phyloP scores from a whole-genome alignment of 768 basidiomycete species.

The Crepidotus variabilis region DNA sequence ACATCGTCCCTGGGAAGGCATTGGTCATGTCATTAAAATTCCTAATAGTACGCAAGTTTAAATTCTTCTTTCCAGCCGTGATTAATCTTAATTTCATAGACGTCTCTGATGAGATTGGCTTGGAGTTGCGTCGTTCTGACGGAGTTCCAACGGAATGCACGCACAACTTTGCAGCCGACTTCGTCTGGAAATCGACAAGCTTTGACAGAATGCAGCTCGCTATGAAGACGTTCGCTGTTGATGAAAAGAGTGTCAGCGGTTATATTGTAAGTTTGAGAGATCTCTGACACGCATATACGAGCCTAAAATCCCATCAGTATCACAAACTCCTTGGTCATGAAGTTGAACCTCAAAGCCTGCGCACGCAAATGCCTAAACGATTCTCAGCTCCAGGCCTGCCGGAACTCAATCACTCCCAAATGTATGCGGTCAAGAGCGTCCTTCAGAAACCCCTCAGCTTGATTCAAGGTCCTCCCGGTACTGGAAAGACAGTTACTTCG shows the following conservation, averaged over 20 bases:
- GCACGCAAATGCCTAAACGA: constrained; percentile 93
- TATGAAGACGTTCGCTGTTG: constrained; percentile 99
- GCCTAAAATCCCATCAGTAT: constrained; percentile 51
- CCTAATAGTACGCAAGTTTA: constrained; percentile 78
- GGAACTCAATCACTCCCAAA: constrained; percentile 98
- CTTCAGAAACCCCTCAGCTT: constrained; percentile 96
- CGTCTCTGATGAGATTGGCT: constrained; percentile 95
- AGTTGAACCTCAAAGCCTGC: constrained; percentile 87
- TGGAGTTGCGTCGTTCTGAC: constrained; percentile 87
- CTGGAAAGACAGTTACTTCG: constrained; percentile 98
- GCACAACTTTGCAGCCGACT: constrained; percentile 95
- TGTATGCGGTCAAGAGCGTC: constrained; percentile 99
- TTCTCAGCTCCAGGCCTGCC: constrained; percentile 97
- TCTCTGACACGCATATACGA: constrained; percentile 3
- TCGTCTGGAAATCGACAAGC: constrained; percentile 99
- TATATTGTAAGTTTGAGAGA: constrained; percentile 74
- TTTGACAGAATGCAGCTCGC: constrained; percentile 99
- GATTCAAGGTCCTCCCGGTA: constrained; percentile 98
- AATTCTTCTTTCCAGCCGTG: constrained; percentile 4
- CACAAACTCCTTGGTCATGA: constrained; percentile 99
- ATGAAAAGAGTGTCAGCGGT: constrained; percentile 98
- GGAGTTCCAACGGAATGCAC: constrained; percentile 93
- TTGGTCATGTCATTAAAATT: constrained; percentile 98
- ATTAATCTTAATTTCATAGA: constrained; percentile 41
- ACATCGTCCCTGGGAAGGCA: constrained; percentile 95